Percentiles rank a stretch among this genome's conserved stretches.
Evolutionary conservation across 2,329 filamentous ascomycete species (phyloP).

Genomic region (Sporothrix brasiliensis): DNA sequence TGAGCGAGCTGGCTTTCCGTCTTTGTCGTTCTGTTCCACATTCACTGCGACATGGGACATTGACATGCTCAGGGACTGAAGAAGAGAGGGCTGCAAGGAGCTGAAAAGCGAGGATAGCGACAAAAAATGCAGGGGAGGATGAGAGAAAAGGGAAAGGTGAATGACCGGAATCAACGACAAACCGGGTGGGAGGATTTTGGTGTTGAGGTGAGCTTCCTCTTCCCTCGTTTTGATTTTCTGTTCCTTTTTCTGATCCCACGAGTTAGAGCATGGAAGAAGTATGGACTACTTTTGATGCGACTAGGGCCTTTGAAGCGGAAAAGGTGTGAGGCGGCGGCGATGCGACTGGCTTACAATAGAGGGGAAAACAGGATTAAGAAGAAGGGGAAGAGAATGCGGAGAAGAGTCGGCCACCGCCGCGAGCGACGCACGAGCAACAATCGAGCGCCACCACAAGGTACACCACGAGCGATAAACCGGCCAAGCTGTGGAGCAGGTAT

Average conservation of each 20-base stretch:
- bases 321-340: not conserved
- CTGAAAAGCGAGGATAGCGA: constrained; percentile 1
- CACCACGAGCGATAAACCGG: not conserved
- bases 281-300: not conserved
- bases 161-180: not conserved
- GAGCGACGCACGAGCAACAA: not conserved
- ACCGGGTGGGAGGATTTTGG: not conserved
- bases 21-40: constrained; percentile 6
- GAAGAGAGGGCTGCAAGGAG: not conserved
- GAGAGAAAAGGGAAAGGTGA: not conserved
- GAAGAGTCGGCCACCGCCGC: not conserved
- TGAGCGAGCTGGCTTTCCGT: not conserved
- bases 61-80: constrained; percentile 6
- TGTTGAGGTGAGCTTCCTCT: not conserved
- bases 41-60: constrained; percentile 16
- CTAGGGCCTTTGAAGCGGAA: not conserved
- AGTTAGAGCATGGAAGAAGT: not conserved
- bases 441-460: not conserved
- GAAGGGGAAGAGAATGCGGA: constrained; percentile 5
- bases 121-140: not conserved
- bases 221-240: not conserved
- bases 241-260: not conserved
- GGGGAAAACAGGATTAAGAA: not conserved
- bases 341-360: constrained; percentile 9
- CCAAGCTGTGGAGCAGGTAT: too few relatives aligned